Conservation (phyloP, 345 rosid genomes). For the Salix arbutifolia region DNA sequence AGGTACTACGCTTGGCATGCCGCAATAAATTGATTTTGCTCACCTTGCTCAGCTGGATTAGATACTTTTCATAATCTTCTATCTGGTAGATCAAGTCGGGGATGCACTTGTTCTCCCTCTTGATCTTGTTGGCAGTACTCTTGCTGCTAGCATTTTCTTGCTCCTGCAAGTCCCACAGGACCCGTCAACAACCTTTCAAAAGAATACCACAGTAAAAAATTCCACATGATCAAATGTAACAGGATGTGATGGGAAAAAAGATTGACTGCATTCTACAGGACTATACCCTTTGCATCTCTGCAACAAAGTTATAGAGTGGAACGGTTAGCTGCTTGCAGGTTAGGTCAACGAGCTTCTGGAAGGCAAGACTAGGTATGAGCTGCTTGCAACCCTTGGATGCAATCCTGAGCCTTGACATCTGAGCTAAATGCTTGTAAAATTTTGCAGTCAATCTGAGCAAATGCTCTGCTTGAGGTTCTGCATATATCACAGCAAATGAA, state of each 20-base stretch:
- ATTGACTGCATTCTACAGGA: neutral
- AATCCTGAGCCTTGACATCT: conserved; percentile 60
- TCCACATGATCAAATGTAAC: neutral
- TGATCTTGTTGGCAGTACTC: conserved; percentile 66
- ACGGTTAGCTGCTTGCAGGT: conserved; percentile 71
- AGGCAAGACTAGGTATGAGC: conserved; percentile 52
- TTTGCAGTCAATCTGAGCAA: conserved; percentile 49
- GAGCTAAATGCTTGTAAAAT: conserved; percentile 80
- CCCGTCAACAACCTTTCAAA: conserved; percentile 3
- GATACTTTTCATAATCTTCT: conserved; percentile 73
- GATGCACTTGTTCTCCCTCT: conserved; percentile 82
- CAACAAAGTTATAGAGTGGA: conserved; percentile 68
- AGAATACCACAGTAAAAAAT: neutral
- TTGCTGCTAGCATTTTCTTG: conserved; percentile 48
- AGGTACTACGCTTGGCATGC: conserved; percentile 82
- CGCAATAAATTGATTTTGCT: conserved; percentile 66
- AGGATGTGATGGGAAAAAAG: neutral
- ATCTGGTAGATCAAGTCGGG: conserved; percentile 80
- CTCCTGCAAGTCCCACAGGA: conserved; percentile 37
- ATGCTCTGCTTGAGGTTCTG: conserved; percentile 71
- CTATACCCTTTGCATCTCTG: conserved; percentile 58
- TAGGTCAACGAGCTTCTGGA: conserved; percentile 71
- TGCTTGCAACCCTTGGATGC: conserved; percentile 80
- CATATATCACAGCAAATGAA: conserved; percentile 17
- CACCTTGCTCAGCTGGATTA: conserved; percentile 70